These are phyloP conservation scores for Irpex rosettiformis DNA, from an alignment of 1,284 basidiomycete genomes.

Conservation along the genomic window DNA sequence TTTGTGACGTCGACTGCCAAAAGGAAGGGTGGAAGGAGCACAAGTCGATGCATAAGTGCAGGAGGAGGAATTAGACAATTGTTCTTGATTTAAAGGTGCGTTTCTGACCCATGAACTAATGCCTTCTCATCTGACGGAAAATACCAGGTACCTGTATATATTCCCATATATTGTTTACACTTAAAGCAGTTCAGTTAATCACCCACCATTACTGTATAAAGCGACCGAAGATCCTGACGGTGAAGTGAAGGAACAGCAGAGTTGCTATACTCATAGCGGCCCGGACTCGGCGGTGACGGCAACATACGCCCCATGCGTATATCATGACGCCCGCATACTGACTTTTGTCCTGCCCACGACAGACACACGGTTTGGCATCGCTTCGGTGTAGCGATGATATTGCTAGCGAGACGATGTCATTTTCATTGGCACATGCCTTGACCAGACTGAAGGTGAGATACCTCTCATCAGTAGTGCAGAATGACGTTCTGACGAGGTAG, in stretches of 20 bases:
- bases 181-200: neutral
- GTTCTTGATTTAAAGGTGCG: neutral
- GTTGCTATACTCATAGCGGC: neutral
- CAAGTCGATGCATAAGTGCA: slow-evolving; percentile 24
- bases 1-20: slow-evolving; percentile 27
- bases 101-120: neutral
- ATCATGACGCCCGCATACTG: too few species aligned
- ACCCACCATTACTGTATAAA: neutral
- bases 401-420: neutral
- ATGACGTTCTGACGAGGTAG: neutral
- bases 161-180: neutral
- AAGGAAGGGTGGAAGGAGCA: slow-evolving; percentile 31
- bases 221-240: neutral
- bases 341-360: too few species aligned
- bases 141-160: neutral
- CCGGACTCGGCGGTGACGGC: neutral
- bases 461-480: neutral
- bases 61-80: slow-evolving; percentile 7
- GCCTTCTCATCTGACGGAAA: neutral
- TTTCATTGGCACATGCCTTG: neutral
- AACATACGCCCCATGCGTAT: too few species aligned
- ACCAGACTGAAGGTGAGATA: neutral
- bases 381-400: neutral
- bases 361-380: neutral
- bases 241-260: neutral